Conservation (phyloP, 2,329 filamentous ascomycete genomes). For the Fusarium virguliforme region DNA sequence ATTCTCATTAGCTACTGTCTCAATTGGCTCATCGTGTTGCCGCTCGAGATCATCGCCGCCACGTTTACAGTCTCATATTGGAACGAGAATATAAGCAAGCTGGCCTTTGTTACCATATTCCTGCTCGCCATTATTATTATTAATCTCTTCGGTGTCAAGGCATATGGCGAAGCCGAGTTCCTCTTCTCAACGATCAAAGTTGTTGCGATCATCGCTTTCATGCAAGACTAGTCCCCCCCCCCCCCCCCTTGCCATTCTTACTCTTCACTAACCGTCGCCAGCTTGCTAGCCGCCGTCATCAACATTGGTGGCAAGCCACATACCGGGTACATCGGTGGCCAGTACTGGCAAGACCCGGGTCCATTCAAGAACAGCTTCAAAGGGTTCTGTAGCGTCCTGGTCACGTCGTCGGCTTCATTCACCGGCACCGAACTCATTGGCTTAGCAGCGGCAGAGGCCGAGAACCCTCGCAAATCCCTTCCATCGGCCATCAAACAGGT, state of each 20-base stretch:
- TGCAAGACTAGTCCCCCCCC: constrained; percentile 69
- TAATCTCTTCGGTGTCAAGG: constrained; percentile 90
- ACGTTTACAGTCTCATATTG: constrained; percentile 89
- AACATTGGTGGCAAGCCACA: constrained; percentile 84
- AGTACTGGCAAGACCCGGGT: constrained; percentile 83
- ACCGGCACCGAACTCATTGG: constrained; percentile 84
- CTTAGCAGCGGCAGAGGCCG: constrained; percentile 82
- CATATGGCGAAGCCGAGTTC: constrained; percentile 92
- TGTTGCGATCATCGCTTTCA: constrained; percentile 87
- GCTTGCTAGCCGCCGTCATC: constrained; percentile 66
- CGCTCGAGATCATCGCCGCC: constrained; percentile 88
- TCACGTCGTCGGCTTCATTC: constrained; percentile 83
- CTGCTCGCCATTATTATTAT: constrained; percentile 82
- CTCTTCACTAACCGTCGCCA: too few species aligned
- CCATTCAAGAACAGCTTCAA: constrained; percentile 89
- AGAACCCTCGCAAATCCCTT: constrained; percentile 83
- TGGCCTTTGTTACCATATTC: constrained; percentile 88
- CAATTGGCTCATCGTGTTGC: constrained; percentile 88
- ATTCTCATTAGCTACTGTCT: constrained; percentile 77
- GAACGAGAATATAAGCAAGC: constrained; percentile 75
- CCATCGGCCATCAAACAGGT: constrained; percentile 93
- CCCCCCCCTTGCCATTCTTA: constrained; percentile 77
- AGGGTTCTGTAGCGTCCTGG: constrained; percentile 82
- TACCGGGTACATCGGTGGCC: constrained; percentile 84
- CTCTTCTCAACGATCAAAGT: constrained; percentile 90